Evolutionary conservation across 106 monocot species (phyloP), one percentile per base, ranked within the genome.

Genomic region (Xerophyta viscosa): DNA sequence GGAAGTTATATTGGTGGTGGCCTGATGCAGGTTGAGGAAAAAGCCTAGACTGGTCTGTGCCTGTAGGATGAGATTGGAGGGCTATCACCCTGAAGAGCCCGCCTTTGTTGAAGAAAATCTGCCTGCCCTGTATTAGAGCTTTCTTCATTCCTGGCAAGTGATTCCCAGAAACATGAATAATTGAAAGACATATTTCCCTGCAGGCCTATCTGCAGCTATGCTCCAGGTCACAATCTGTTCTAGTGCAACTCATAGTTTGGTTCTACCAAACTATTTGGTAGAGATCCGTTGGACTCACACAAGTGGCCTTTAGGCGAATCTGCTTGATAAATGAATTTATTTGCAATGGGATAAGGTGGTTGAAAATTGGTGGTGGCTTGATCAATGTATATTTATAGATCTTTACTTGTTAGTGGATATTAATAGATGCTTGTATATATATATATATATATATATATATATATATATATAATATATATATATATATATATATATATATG

Each of bases 211-310:
- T 60, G 70, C 39, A 56, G 61, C 31, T 80, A 83, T 19, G 65
- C 68, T 43, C 58, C 77, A 14, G 66, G 41, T 36, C 60, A 75
- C 21, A 78, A 60, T 54, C 72, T 78, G 22, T 59, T 68, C 8
- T 72, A 8, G 54, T 76, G 71, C 21, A 75, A 56, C 61, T 79
- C 82, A 4, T 72, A 8, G 48, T 76, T 68, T 29, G 78, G 52
- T 61, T 79, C 82, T 27, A 63, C 18, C 64, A 72, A 27, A 29
- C 52, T 71, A 22, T 58, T 54, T 12, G 52, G 31, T 10, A 69
- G 52, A 26, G 65, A 61, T 31, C 63, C 62, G 63, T 66, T 76
- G 2, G 65, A 26, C 21, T 69, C 80, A 50, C 62, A 29, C 80
- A 69, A 73, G 24, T 53, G 33, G 7, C 41, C 33, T 27, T 56